These are phyloP conservation scores for Cicer judaicum DNA, from an alignment of 306 rosid genomes.

Conservation along the genomic window DNA sequence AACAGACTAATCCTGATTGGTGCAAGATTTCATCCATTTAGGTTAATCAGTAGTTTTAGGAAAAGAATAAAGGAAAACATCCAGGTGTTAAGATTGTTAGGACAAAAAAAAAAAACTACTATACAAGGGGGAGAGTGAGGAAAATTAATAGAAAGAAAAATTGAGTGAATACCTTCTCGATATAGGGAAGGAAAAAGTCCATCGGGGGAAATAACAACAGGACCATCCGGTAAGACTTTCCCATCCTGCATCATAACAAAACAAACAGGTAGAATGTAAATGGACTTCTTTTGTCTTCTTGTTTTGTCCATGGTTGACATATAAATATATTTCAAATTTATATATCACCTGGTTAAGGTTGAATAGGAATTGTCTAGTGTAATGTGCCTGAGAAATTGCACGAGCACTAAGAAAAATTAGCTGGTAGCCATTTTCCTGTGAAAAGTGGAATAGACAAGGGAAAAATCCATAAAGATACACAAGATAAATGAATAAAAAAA, in stretches of 20 bases:
- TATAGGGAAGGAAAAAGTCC: conserved; percentile 93
- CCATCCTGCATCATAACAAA: conserved; percentile 69
- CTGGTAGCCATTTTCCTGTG: conserved; percentile 92
- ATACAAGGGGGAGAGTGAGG: neutral
- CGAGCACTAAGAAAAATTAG: conserved; percentile 96
- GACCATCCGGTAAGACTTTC: conserved; percentile 94
- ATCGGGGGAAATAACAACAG: conserved; percentile 95
- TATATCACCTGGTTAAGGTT: conserved; percentile 88
- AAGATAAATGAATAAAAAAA: neutral
- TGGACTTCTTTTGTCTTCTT: conserved; percentile 8
- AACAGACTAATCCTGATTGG: neutral
- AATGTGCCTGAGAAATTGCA: conserved; percentile 90
- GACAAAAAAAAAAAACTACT: neutral
- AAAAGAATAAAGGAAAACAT: conserved; percentile 19
- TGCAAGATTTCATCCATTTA: neutral
- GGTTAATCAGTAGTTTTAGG: neutral
- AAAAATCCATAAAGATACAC: conserved; percentile 1
- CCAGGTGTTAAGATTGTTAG: neutral
- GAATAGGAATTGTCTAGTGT: conserved; percentile 80
- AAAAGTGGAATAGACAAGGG: conserved; percentile 37
- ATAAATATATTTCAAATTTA: conserved; percentile 35
- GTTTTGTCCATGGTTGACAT: conserved; percentile 47
- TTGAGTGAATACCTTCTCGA: conserved; percentile 77
- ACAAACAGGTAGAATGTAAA: conserved; percentile 48
- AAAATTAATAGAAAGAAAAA: conserved; percentile 28